Conservation (phyloP, 495 filamentous ascomycete genomes). For the Aspergillus homomorphus region DNA sequence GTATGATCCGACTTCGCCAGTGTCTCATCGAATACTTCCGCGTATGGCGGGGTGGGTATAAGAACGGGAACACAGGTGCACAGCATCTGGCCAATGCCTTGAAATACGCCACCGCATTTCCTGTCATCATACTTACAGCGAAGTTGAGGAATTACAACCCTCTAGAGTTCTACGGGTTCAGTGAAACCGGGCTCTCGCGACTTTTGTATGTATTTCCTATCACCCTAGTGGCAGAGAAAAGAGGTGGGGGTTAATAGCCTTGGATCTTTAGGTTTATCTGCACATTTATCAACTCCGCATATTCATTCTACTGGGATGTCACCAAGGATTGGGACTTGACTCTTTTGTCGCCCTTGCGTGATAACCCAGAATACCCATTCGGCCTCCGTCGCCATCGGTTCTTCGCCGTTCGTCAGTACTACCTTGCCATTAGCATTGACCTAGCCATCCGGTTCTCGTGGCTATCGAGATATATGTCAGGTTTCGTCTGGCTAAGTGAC, state of each 20-base stretch:
- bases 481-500: constrained; percentile 76
- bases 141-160: constrained; percentile 67
- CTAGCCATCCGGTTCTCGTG: constrained; percentile 83
- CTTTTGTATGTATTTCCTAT: constrained; percentile 45
- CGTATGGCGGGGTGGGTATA: constrained; percentile 51
- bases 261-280: constrained; percentile 48
- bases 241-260: neutral
- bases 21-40: constrained; percentile 86
- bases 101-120: constrained; percentile 90
- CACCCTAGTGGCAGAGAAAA: too few relatives aligned
- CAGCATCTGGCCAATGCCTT: constrained; percentile 89
- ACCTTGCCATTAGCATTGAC: constrained; percentile 75
- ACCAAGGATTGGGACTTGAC: constrained; percentile 94
- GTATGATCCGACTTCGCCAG: constrained; percentile 82
- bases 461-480: constrained; percentile 77
- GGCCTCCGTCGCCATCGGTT: constrained; percentile 71
- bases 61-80: constrained; percentile 62
- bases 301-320: constrained; percentile 98
- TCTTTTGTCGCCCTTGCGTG: constrained; percentile 58
- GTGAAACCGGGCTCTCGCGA: constrained; percentile 54
- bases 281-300: constrained; percentile 76
- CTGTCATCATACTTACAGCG: constrained; percentile 76
- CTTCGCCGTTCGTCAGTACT: constrained; percentile 73
- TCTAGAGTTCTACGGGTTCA: constrained; percentile 49
- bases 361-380: constrained; percentile 63